Conservation (phyloP, 768 basidiomycete species). For the Strobilomyces dryophilus region DNA sequence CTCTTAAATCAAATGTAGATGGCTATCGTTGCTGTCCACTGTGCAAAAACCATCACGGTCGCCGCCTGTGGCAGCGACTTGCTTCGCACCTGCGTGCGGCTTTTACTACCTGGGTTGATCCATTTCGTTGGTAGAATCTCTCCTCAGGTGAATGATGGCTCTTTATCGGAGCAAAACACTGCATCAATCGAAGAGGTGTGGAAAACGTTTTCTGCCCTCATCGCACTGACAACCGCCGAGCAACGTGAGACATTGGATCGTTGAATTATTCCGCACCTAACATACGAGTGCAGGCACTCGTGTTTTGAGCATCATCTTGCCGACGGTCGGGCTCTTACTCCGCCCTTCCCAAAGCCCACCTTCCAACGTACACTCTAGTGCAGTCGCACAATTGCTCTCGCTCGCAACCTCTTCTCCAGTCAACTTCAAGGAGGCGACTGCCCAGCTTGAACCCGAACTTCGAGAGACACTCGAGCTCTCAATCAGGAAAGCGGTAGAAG, state of each 20-base stretch:
- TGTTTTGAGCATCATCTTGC: slow-evolving; percentile 67
- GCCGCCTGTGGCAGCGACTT: slow-evolving; percentile 66
- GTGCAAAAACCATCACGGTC: slow-evolving; percentile 76
- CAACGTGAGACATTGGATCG: slow-evolving; percentile 47
- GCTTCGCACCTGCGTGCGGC: slow-evolving; percentile 65
- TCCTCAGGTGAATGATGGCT: slow-evolving; percentile 53
- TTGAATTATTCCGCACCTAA: slow-evolving; percentile 6
- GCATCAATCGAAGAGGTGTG: slow-evolving; percentile 74
- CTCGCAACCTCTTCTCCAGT: slow-evolving; percentile 68
- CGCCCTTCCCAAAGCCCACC: slow-evolving; percentile 43
- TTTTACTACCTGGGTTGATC: slow-evolving; percentile 79
- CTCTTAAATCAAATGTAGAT: slow-evolving; percentile 40
- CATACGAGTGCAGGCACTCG: slow-evolving; percentile 48
- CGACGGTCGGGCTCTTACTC: slow-evolving; percentile 69
- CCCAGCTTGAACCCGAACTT: slow-evolving; percentile 52
- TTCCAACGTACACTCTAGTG: slow-evolving; percentile 49
- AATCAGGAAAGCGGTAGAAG: slow-evolving; percentile 70
- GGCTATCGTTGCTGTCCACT: slow-evolving; percentile 84
- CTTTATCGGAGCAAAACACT: slow-evolving; percentile 50
- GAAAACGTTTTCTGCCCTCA: slow-evolving; percentile 71
- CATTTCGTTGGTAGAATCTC: slow-evolving; percentile 72
- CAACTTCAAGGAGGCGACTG: slow-evolving; percentile 83
- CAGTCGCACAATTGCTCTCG: slow-evolving; percentile 61
- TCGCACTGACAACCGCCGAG: slow-evolving; percentile 50
- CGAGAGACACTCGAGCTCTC: slow-evolving; percentile 70